These are phyloP conservation scores for Mycocentrospora acerina DNA, from an alignment of 2,329 filamentous ascomycete genomes.

Conservation along the genomic window DNA sequence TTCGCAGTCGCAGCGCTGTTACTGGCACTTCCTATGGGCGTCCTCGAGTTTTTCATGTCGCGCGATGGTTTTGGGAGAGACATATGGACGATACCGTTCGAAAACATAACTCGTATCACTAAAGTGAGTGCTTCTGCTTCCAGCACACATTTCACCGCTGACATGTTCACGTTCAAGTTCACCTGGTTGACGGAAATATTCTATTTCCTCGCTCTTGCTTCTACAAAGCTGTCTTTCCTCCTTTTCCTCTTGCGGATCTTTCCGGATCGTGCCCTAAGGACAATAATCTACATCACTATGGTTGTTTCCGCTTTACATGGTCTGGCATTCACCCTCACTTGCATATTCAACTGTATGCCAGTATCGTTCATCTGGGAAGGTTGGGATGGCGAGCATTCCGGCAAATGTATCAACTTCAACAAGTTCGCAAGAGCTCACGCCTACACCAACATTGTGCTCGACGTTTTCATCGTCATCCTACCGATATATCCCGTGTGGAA, in stretches of 20 bases:
- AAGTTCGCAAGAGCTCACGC: constrained; percentile 34
- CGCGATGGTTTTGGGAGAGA: too few species aligned
- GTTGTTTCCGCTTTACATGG: constrained; percentile 28
- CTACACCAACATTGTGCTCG: constrained; percentile 36
- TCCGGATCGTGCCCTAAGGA: constrained; percentile 27
- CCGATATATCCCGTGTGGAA: constrained; percentile 33
- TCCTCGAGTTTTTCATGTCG: too few species aligned
- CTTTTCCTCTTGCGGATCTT: constrained; percentile 40
- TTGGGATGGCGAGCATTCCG: constrained; percentile 28
- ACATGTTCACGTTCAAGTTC: too few species aligned
- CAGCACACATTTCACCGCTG: too few species aligned
- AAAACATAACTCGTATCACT: too few species aligned
- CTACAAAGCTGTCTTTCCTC: constrained; percentile 39
- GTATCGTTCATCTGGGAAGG: constrained; percentile 52
- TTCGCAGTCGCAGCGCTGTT: too few species aligned
- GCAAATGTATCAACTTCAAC: constrained; percentile 37
- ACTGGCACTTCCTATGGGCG: too few species aligned
- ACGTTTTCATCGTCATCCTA: constrained; percentile 30
- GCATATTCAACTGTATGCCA: constrained; percentile 54
- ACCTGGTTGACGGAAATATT: constrained; percentile 33
- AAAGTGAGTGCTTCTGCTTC: too few species aligned
- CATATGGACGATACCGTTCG: too few species aligned
- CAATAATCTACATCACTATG: constrained; percentile 26
- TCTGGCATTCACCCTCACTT: constrained; percentile 51
- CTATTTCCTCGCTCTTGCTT: constrained; percentile 31